phyloP scores from a whole-genome alignment of 2,329 filamentous ascomycete species.

The Epichloe elymi region DNA sequence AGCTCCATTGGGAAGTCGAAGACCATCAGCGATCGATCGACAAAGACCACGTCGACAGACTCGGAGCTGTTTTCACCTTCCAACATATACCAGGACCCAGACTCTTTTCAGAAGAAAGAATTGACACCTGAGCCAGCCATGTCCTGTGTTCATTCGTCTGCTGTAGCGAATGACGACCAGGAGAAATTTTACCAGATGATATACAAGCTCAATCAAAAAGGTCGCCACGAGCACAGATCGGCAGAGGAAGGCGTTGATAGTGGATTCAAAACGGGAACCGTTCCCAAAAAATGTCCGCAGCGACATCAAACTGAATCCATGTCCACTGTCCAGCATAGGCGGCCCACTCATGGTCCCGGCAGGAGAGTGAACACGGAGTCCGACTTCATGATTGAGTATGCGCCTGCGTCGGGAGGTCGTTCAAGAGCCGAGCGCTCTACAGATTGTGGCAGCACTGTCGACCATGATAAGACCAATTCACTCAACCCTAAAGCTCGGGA shows the following conservation, averaged over 20 bases:
- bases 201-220: slow-evolving; percentile 12
- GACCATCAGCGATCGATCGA: background rate
- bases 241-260: slow-evolving; percentile 1
- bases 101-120: background rate
- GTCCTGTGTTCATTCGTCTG: background rate
- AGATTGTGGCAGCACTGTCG: background rate
- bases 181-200: slow-evolving; percentile 16
- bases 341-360: background rate
- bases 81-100: background rate
- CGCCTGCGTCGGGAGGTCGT: background rate
- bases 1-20: background rate
- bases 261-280: background rate
- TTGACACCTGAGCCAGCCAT: background rate
- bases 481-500: slow-evolving; percentile 11
- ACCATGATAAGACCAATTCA: background rate
- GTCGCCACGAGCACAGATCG: background rate
- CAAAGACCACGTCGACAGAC: background rate
- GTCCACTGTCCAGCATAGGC: background rate
- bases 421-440: background rate
- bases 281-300: background rate
- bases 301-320: background rate
- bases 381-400: slow-evolving; percentile 5
- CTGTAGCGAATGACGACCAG: background rate
- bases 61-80: background rate
- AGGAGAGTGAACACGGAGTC: slow-evolving; percentile 8